Conservation (phyloP, 495 filamentous ascomycete species). For the Hypoxylon fuscum region DNA sequence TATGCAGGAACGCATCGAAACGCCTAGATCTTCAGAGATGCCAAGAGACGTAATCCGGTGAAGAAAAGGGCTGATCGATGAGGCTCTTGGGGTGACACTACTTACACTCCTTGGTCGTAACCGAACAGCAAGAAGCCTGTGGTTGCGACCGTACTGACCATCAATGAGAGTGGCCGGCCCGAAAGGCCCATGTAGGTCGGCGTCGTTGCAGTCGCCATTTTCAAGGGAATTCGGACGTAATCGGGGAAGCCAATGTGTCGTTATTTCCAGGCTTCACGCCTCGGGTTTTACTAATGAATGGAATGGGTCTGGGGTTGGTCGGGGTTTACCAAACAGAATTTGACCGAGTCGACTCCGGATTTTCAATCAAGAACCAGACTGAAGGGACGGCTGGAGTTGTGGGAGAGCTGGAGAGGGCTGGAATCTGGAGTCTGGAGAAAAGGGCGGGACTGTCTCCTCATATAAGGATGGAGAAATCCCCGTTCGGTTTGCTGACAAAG, state of each 20-base stretch:
- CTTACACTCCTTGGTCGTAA: constrained; percentile 66
- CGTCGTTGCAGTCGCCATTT: constrained; percentile 54
- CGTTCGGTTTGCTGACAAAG: constrained; percentile 24
- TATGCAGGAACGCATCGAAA: constrained; percentile 26
- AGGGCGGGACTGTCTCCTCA: constrained; percentile 35
- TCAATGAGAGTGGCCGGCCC: constrained; percentile 68
- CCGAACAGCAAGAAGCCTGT: constrained; percentile 80
- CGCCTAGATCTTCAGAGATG: neutral
- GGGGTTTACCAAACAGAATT: constrained; percentile 16
- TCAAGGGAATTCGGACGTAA: constrained; percentile 13
- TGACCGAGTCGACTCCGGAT: constrained; percentile 28
- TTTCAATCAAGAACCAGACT: constrained; percentile 36
- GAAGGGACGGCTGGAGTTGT: constrained; percentile 25
- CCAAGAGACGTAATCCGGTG: neutral
- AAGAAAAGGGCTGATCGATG: neutral
- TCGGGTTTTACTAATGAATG: neutral
- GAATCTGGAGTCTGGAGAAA: constrained; percentile 35
- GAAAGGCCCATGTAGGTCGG: constrained; percentile 68
- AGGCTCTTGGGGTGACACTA: neutral
- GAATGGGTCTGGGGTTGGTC: constrained; percentile 18
- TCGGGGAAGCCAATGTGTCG: constrained; percentile 9
- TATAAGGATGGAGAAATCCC: constrained; percentile 34
- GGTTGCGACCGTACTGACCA: constrained; percentile 69
- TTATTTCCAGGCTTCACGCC: constrained; percentile 11
- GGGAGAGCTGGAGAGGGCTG: constrained; percentile 15